These are phyloP conservation scores for Candida insectalens DNA, from an alignment of 805 yeast species.

Conservation along the genomic window DNA sequence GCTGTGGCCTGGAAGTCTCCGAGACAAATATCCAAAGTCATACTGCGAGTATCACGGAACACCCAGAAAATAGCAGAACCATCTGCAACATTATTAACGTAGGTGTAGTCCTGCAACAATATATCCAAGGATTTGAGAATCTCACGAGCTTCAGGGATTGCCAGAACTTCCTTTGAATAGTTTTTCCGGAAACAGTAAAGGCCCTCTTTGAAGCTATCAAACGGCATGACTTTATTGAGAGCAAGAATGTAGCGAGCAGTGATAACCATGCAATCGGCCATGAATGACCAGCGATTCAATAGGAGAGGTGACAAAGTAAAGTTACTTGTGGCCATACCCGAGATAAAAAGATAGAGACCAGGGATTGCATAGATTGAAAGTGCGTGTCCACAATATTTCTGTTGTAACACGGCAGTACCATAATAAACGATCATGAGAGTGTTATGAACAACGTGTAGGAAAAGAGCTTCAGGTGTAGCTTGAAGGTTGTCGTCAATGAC, in stretches of 20 bases:
- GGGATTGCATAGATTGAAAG: not conserved
- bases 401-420: not conserved
- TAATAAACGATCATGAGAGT: slow-evolving; percentile 1
- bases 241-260: slow-evolving; percentile 1
- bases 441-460: slow-evolving; percentile 1
- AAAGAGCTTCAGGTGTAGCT: not conserved
- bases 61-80: slow-evolving; percentile 2
- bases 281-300: not conserved
- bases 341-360: slow-evolving; percentile 2
- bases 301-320: not conserved
- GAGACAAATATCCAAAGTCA: slow-evolving; percentile 1
- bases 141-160: not conserved
- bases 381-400: not conserved
- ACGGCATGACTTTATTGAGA: slow-evolving; percentile 1
- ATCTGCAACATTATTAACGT: not conserved
- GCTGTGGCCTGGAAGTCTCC: not conserved
- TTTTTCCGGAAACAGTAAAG: not conserved
- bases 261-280: not conserved
- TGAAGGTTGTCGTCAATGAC: slow-evolving; percentile 1
- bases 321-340: slow-evolving; percentile 2
- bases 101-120: not conserved
- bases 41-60: slow-evolving; percentile 1
- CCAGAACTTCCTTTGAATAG: not conserved
- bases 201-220: not conserved
- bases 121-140: not conserved